Conservation (phyloP, 192 early-diverging fungal species). For the Backusella circina region DNA sequence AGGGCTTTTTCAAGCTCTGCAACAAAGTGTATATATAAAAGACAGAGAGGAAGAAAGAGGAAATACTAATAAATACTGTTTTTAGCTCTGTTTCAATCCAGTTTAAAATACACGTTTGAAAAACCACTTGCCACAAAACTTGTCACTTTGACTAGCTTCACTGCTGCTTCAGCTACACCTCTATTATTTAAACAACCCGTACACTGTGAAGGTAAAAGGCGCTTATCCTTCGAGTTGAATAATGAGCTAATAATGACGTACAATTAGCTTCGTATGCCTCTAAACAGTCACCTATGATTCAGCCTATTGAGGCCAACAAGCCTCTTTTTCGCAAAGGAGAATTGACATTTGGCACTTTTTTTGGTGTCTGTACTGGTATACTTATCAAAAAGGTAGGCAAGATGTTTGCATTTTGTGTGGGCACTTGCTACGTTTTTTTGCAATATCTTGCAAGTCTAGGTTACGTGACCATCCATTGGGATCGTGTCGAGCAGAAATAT, state of each 20-base stretch:
- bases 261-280: not conserved
- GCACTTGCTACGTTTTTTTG: slow-evolving; percentile 36
- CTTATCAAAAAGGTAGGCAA: slow-evolving; percentile 46
- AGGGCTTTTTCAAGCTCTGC: not conserved
- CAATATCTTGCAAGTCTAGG: slow-evolving; percentile 34
- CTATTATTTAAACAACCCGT: slow-evolving; percentile 7
- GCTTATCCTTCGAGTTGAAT: not conserved
- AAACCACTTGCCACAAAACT: not conserved
- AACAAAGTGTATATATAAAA: not conserved
- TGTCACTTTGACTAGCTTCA: not conserved
- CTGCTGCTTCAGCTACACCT: not conserved
- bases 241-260: not conserved
- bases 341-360: slow-evolving; percentile 40
- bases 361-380: slow-evolving; percentile 45
- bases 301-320: slow-evolving; percentile 9
- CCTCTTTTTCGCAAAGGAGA: slow-evolving; percentile 37
- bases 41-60: not conserved
- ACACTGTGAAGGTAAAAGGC: slow-evolving; percentile 7
- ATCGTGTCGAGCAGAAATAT: slow-evolving; percentile 28
- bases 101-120: not conserved
- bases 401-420: slow-evolving; percentile 39
- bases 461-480: slow-evolving; percentile 40
- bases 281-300: not conserved
- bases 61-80: not conserved
- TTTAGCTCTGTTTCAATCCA: not conserved